A percentile compares a stretch with the other conserved stretches of the same genome.
Evolutionary conservation across 352 stramenopile genomes (phyloP).

Genomic region (Globisporangium radiosum): DNA sequence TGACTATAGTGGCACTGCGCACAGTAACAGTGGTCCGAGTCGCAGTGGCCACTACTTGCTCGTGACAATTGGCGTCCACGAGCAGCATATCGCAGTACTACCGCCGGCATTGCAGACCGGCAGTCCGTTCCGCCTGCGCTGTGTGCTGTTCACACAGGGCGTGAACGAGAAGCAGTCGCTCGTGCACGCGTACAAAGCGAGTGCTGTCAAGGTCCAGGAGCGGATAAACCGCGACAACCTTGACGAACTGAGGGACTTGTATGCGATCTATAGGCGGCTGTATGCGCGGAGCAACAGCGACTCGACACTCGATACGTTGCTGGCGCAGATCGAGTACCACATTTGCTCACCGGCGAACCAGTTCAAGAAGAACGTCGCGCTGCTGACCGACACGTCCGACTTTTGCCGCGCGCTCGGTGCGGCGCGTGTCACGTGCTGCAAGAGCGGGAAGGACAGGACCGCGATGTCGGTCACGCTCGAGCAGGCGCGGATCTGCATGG

Average conservation of each 20-base stretch:
- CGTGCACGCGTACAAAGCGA: slow-evolving; percentile 70
- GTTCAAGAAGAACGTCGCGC: slow-evolving; percentile 78
- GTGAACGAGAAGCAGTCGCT: slow-evolving; percentile 85
- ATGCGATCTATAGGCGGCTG: slow-evolving; percentile 42
- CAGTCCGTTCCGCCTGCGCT: slow-evolving; percentile 46
- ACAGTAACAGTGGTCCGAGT: neutral
- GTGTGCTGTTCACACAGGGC: slow-evolving; percentile 74
- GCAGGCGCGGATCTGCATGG: slow-evolving; percentile 64
- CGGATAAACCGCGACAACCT: slow-evolving; percentile 80
- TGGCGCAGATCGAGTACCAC: slow-evolving; percentile 67
- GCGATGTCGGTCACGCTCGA: slow-evolving; percentile 97
- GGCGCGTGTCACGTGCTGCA: slow-evolving; percentile 94
- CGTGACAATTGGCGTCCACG: slow-evolving; percentile 56
- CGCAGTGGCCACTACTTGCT: slow-evolving; percentile 28
- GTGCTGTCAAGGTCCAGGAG: slow-evolving; percentile 69
- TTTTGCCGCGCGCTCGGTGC: slow-evolving; percentile 85
- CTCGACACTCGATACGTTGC: slow-evolving; percentile 54
- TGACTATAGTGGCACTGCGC: neutral
- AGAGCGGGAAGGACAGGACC: slow-evolving; percentile 96
- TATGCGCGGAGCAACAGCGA: slow-evolving; percentile 23
- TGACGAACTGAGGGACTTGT: slow-evolving; percentile 54
- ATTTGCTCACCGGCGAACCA: slow-evolving; percentile 58
- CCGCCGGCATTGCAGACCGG: slow-evolving; percentile 36
- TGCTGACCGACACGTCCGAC: slow-evolving; percentile 78
- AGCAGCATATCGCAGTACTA: slow-evolving; percentile 46